Percentiles rank a stretch among this genome's conserved stretches.
Evolutionary conservation across 768 basidiomycete species (phyloP).

Genomic region (Lactarius pseudohatsudake): DNA sequence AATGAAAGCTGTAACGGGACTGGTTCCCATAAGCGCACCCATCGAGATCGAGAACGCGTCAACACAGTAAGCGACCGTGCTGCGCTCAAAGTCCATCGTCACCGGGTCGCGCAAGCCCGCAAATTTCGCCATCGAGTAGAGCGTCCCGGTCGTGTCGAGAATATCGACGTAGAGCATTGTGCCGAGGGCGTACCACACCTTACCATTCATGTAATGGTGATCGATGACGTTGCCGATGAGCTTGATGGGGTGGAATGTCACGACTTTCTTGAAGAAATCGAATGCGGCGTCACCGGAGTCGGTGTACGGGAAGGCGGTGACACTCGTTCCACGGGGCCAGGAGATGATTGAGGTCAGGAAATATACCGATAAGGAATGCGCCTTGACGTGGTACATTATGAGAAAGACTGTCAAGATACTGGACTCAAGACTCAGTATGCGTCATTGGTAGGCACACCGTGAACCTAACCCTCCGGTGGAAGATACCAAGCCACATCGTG

Average conservation of each 20-base stretch:
- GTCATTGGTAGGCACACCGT: background rate
- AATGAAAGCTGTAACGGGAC: conserved; percentile 80
- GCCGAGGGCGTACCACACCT: conserved; percentile 83
- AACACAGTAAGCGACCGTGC: conserved; percentile 78
- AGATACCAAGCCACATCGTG: conserved; percentile 87
- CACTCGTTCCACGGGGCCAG: conserved; percentile 79
- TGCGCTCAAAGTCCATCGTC: conserved; percentile 84
- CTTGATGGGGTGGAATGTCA: conserved; percentile 65
- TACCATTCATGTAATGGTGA: conserved; percentile 49
- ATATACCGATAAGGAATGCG: conserved; percentile 79
- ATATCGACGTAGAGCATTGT: conserved; percentile 92
- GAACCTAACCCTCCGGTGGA: conserved; percentile 71
- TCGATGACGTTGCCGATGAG: conserved; percentile 66
- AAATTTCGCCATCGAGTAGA: conserved; percentile 91
- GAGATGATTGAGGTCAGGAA: conserved; percentile 85
- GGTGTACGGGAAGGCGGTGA: conserved; percentile 82
- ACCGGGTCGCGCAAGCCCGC: conserved; percentile 84
- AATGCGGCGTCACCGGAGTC: conserved; percentile 66
- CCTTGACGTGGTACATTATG: conserved; percentile 84
- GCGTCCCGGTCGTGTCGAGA: conserved; percentile 63
- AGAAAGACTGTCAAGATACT: conserved; percentile 75
- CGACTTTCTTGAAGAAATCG: conserved; percentile 83
- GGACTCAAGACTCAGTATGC: background rate
- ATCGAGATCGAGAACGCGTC: conserved; percentile 81
- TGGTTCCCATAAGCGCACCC: conserved; percentile 76